These are phyloP conservation scores for Aegilops sharonensis DNA, from an alignment of 176 grass and related monocot genomes.

Conservation along the genomic window DNA sequence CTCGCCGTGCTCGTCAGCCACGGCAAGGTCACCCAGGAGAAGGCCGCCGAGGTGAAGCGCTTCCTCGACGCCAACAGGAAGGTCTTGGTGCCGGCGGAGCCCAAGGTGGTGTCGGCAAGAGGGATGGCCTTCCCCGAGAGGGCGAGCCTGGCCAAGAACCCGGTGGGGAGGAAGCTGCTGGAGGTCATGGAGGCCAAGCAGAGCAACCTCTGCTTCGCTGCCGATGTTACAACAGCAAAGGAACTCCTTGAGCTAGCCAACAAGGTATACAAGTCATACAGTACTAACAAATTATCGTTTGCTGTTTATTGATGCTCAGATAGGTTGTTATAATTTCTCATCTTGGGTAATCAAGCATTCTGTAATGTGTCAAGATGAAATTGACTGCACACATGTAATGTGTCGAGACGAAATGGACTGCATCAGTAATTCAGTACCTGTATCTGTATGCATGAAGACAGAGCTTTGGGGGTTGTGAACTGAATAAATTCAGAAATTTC, in stretches of 20 bases:
- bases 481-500: no score
- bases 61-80: conserved; percentile 65
- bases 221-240: conserved; percentile 60
- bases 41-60: conserved; percentile 54
- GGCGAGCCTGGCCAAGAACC: conserved; percentile 48
- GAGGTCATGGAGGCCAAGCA: conserved; percentile 73
- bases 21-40: conserved; percentile 48
- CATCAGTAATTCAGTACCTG: no score
- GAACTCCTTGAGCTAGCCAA: conserved; percentile 54
- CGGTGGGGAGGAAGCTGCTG: conserved; percentile 62
- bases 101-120: background rate
- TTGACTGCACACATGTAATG: background rate
- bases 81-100: conserved; percentile 31
- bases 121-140: conserved; percentile 50
- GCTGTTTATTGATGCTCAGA: no score
- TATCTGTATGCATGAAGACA: no score
- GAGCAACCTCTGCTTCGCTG: conserved; percentile 66
- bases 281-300: no score
- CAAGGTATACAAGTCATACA: conserved; percentile 34
- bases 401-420: background rate
- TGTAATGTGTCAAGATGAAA: background rate
- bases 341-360: background rate
- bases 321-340: background rate
- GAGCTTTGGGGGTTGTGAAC: no score
- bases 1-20: conserved; percentile 44